Evolutionary conservation across 257 asterid genomes (phyloP), one percentile per base, ranked within the genome.

Genomic region (Ocimum tenuiflorum): DNA sequence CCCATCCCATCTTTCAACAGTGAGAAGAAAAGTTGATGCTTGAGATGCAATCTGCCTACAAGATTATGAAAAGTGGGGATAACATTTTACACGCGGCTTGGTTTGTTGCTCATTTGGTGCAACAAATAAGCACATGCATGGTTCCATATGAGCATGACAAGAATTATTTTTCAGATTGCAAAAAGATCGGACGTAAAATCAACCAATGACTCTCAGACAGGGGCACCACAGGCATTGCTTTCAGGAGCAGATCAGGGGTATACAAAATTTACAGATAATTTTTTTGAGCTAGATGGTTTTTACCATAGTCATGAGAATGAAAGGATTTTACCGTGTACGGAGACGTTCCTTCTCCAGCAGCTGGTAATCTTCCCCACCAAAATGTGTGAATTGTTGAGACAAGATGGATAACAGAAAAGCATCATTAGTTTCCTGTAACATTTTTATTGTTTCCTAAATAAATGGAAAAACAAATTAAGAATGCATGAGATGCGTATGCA

Each of bases 51-150:
- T 81, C 75, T 77, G 79, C 74, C 80, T 52, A 45, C 72, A 61
- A 57, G 80, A 71, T 60, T 58, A 63, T 73, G 69, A 65, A 65
- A 63, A 61, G 81, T 35, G 76, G 73, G 71, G 69, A 71, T 70
- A 56, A 69, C 66, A 45, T 58, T 56, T 73, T 41, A 35, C 65
- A 63, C 50, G 59, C 59, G 63, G 59, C 70, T 69, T 42, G 72
- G 67, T 87, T 79, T 77, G 68, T 57, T 48, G 36, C 70, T 73
- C 72, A 69, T 77, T 77, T 77, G 83, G 75, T 79, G 78, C 81
- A 83, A 78, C 88, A 75, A 78, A 81, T 60, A 48, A 27, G 88
- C 91, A 88, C 88, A 89, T 89, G 95, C 85, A 73, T 74, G 91
- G 88, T 88, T 86, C 70, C 85, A 73, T 63, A 68, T 65, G 68